Percentiles rank a stretch among this genome's conserved stretches.
phyloP scores from a whole-genome alignment of 2,329 filamentous ascomycete genomes.

The Talaromyces funiculosus region DNA sequence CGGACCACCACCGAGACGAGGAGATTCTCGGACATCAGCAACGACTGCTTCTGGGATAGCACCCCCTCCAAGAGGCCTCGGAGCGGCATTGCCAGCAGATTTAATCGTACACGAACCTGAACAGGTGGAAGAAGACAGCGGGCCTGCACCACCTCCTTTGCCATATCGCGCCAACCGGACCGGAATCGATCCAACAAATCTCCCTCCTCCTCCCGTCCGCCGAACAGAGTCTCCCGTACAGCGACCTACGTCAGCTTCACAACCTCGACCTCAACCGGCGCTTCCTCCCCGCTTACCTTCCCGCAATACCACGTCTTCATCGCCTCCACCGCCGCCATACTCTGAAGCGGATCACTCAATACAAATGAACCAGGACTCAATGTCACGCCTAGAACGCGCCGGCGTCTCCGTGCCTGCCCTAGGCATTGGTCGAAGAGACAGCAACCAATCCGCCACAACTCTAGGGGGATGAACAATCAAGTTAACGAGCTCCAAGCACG shows the following conservation, averaged over 20 bases:
- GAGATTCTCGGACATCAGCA: conserved; percentile 16
- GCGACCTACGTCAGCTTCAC: conserved; percentile 26
- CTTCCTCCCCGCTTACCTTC: conserved; percentile 68
- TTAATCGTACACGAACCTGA: conserved; percentile 30
- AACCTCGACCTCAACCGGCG: conserved; percentile 43
- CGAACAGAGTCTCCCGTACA: conserved; percentile 26
- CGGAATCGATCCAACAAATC: conserved; percentile 60
- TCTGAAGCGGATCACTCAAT: conserved; percentile 34
- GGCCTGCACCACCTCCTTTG: conserved; percentile 49
- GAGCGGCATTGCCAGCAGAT: conserved; percentile 38
- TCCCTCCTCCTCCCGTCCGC: conserved; percentile 65
- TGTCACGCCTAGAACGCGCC: conserved; percentile 62
- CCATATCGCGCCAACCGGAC: conserved; percentile 67
- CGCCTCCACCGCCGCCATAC: conserved; percentile 43
- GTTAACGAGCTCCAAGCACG: conserved; percentile 63
- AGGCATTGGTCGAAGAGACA: conserved; percentile 55
- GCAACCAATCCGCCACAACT: conserved; percentile 27
- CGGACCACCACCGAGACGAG: conserved; percentile 70
- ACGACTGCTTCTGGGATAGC: background rate
- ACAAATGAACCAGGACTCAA: conserved; percentile 54
- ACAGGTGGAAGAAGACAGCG: conserved; percentile 28
- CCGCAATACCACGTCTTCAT: conserved; percentile 52
- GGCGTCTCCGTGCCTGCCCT: conserved; percentile 74
- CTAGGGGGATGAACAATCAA: conserved; percentile 35
- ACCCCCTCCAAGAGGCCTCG: conserved; percentile 39